Conservation (phyloP, 2,329 filamentous ascomycete genomes). For the Onygenales sp. region DNA sequence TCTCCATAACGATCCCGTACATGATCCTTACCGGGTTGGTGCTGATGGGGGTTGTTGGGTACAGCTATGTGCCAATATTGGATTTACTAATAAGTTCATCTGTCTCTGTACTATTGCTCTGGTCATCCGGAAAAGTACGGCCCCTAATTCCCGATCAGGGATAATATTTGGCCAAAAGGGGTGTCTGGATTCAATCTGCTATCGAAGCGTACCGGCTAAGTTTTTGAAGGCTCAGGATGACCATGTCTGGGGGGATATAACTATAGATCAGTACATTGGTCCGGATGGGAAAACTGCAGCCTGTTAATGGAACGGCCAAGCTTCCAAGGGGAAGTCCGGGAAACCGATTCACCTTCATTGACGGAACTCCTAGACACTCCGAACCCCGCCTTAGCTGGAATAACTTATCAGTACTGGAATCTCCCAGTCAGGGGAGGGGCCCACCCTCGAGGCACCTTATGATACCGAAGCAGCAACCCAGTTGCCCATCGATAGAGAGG, state of each 20-base stretch:
- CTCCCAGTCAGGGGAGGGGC: too few relatives aligned
- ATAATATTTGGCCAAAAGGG: conserved; percentile 1
- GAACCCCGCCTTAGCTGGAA: too few relatives aligned
- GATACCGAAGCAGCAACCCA: too few relatives aligned
- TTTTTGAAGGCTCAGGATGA: neutral
- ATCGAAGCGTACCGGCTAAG: neutral
- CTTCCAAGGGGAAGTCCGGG: too few relatives aligned
- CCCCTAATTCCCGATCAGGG: neutral
- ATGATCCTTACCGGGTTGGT: neutral
- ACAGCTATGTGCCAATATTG: neutral
- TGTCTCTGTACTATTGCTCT: neutral
- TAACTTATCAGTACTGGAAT: too few relatives aligned
- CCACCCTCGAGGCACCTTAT: too few relatives aligned
- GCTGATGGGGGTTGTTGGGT: neutral
- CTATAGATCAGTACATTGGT: neutral
- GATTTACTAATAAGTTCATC: neutral
- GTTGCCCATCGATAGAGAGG: too few relatives aligned
- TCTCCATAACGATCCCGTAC: neutral
- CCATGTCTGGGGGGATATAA: neutral
- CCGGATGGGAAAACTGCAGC: neutral
- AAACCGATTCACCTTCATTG: too few relatives aligned
- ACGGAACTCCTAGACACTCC: too few relatives aligned
- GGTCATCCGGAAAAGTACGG: neutral
- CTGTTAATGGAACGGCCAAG: neutral
- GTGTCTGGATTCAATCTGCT: neutral